A percentile compares a stretch with the other conserved stretches of the same genome.
Conservation (phyloP, 2,329 filamentous ascomycete species). For the Berkeleyomyces rouxiae region DNA sequence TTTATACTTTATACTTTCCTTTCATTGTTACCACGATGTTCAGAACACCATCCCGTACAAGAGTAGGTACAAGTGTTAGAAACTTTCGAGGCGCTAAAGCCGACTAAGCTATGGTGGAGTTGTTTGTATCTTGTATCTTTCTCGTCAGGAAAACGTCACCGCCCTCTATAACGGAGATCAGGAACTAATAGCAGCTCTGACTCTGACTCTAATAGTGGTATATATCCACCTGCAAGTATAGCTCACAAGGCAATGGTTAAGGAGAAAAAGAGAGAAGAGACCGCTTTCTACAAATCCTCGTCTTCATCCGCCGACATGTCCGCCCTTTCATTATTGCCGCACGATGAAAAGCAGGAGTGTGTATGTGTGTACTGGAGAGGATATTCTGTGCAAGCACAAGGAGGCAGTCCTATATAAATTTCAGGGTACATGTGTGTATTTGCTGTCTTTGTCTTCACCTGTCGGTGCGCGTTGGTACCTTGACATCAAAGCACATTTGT, state of each 20-base stretch:
- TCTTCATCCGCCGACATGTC: background rate
- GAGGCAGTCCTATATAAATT: background rate
- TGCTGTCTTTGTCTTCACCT: background rate
- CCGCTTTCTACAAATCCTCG: background rate
- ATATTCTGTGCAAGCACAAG: too few species aligned
- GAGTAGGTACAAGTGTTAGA: background rate
- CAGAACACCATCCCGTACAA: background rate
- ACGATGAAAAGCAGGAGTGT: too few species aligned
- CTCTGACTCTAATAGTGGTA: conserved; percentile 1
- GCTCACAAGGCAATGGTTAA: background rate
- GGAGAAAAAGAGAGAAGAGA: background rate
- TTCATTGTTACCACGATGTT: background rate
- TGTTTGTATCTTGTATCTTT: background rate
- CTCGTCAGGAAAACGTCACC: background rate
- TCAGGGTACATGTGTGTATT: background rate
- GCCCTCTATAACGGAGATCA: background rate
- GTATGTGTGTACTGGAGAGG: too few species aligned
- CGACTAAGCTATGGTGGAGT: too few species aligned
- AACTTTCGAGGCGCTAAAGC: too few species aligned
- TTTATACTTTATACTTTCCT: background rate
- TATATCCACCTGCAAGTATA: background rate
- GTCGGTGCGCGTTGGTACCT: background rate
- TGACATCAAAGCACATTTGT: background rate
- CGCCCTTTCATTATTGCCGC: background rate
- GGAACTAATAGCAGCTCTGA: background rate